Base-by-base conservation (phyloP, 345 rosid species). In the Eutrema heterophyllum region DNA sequence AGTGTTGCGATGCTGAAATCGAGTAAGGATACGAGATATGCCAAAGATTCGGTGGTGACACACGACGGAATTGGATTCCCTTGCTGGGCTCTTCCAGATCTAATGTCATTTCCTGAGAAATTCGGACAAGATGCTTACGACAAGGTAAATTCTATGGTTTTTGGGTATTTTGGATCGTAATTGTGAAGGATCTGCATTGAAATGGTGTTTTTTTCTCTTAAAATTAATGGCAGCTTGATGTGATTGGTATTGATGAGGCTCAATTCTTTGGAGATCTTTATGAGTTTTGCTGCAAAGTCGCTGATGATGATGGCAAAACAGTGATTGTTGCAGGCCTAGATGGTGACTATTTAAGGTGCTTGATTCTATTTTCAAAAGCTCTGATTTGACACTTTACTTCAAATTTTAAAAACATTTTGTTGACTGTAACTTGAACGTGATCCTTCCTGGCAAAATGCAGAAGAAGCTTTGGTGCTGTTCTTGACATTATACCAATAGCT, bases 171-270 rank as follows among this genome's bases (percentile, higher is more conserved):
- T 9, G 5, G 38, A 24, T 62, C 76, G 39, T 72, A 18, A 40
- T 30, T 52, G 29, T 21, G 2, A 72, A 72, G 70, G 55, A 32
- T 53, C 16, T 56, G 55, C 10, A n/a, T 30, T 44, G 52, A 60
- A 32, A 4, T 32, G 9, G 29, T 50, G 26, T 56, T 9, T 55
- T 26, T 8, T 30, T 16, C 5, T 66, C 4, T 58, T 5, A 8
- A 59, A 59, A 50, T 43, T 45, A 12, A 14, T 68, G 60, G 40
- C 86, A 95, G 99, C 59, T 95, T 66, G 92, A 95, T 75, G 96
- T 95, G 57, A 89, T 92, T 50, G 99, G 97, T 41, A 86, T 95
- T 24, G 99, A 95, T 16, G 99, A 95, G 71, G 99, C 94, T 27
- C 97, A 95, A 62, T 92, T 92, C 60, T 95, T 95, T 24, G 92